phyloP scores from a whole-genome alignment of 306 rosid genomes.

The Glycine latifolia region DNA sequence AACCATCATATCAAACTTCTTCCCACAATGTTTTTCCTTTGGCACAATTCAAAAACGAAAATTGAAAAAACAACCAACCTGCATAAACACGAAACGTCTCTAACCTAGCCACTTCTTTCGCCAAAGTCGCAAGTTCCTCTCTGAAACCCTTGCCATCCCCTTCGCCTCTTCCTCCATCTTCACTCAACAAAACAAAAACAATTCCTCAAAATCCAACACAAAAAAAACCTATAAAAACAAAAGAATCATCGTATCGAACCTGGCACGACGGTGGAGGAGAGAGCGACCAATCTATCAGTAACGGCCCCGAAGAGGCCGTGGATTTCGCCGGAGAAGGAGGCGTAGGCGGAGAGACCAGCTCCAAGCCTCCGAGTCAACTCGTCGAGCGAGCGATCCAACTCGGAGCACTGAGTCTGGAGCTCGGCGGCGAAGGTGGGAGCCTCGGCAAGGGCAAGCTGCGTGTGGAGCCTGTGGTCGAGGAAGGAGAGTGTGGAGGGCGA shows the following conservation, averaged over 20 bases:
- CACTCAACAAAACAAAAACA: conserved; percentile 36
- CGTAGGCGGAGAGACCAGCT: conserved; percentile 61
- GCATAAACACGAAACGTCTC: conserved; percentile 85
- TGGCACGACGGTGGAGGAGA: conserved; percentile 56
- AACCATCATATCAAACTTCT: background rate
- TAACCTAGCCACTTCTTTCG: conserved; percentile 89
- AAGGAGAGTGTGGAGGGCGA: conserved; percentile 66
- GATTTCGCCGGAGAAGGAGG: conserved; percentile 67
- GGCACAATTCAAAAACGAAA: background rate
- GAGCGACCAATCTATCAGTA: conserved; percentile 52
- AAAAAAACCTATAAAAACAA: conserved; percentile 9
- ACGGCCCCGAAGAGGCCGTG: conserved; percentile 56
- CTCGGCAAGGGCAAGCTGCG: conserved; percentile 47
- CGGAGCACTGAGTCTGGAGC: conserved; percentile 67
- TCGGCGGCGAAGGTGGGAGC: conserved; percentile 64
- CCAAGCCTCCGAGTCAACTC: conserved; percentile 70
- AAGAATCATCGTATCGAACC: conserved; percentile 44
- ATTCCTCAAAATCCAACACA: conserved; percentile 33
- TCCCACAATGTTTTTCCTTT: conserved; percentile 20
- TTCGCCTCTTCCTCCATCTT: conserved; percentile 57
- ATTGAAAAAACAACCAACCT: conserved; percentile 60
- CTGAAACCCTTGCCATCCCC: conserved; percentile 66
- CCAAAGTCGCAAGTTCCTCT: conserved; percentile 86
- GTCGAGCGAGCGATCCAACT: conserved; percentile 66
- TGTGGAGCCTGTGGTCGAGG: conserved; percentile 60